A percentile compares a stretch with the other conserved stretches of the same genome.
Conservation (phyloP, 75 land plant genomes). For the Pinus albicaulis region DNA sequence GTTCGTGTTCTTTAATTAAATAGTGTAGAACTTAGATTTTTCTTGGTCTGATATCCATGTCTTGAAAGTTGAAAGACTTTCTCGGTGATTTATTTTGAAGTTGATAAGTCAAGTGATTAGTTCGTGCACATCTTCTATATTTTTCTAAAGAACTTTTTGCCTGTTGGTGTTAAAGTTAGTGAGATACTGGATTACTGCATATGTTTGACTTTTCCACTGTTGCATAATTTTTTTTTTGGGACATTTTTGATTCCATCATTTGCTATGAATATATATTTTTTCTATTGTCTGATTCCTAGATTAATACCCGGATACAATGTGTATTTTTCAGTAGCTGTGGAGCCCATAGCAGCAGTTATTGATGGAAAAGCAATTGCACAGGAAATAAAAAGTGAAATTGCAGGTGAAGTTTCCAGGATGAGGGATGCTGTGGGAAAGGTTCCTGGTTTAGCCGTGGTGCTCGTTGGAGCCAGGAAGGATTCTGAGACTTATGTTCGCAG, state of each 20-base stretch:
- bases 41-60: too few species aligned
- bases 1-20: too few species aligned
- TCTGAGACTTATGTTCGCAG: slow-evolving; percentile 76
- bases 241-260: neutral
- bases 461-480: slow-evolving; percentile 81
- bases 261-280: neutral
- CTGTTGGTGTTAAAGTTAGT: neutral
- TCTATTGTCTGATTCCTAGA: neutral
- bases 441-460: slow-evolving; percentile 90
- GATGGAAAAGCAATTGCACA: slow-evolving; percentile 84
- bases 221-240: neutral
- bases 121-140: too few species aligned
- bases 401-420: slow-evolving; percentile 69
- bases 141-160: too few species aligned
- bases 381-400: slow-evolving; percentile 61
- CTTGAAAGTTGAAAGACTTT: too few species aligned
- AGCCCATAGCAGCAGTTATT: slow-evolving; percentile 38
- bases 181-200: neutral
- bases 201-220: neutral
- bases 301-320: neutral
- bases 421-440: slow-evolving; percentile 59
- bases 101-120: too few species aligned
- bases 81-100: too few species aligned
- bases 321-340: slow-evolving; percentile 3
- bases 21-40: too few species aligned